Percentiles rank a stretch among this genome's conserved stretches.
phyloP scores from a whole-genome alignment of 495 filamentous ascomycete genomes.

The Tetracladium marchalianum region DNA sequence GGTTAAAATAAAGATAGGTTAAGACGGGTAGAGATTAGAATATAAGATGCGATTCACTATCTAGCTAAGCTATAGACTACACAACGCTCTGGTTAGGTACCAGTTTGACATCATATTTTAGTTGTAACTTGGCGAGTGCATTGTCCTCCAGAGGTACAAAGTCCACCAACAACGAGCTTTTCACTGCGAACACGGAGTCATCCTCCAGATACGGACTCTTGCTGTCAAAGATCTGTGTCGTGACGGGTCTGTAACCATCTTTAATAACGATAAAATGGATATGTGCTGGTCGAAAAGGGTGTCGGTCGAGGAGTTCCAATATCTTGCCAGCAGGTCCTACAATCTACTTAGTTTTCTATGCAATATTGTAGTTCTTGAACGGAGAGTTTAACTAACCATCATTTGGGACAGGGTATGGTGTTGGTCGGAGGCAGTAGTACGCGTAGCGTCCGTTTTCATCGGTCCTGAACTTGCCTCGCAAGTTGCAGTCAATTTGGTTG shows the following conservation, averaged over 20 bases:
- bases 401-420: slow-evolving; percentile 67
- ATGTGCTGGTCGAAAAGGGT: slow-evolving; percentile 76
- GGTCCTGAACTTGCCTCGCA: slow-evolving; percentile 72
- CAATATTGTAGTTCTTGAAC: slow-evolving; percentile 1
- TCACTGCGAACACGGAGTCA: slow-evolving; percentile 60
- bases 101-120: slow-evolving; percentile 54
- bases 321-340: slow-evolving; percentile 54
- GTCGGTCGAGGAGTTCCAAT: slow-evolving; percentile 62
- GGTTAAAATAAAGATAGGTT: too few relatives aligned
- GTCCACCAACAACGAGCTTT: slow-evolving; percentile 54
- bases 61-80: slow-evolving; percentile 25
- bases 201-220: slow-evolving; percentile 50
- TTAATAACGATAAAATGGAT: slow-evolving; percentile 73
- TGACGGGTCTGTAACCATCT: slow-evolving; percentile 44
- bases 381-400: slow-evolving; percentile 43
- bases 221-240: slow-evolving; percentile 55
- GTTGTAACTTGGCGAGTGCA: slow-evolving; percentile 54
- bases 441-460: slow-evolving; percentile 67
- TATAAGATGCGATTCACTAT: too few relatives aligned
- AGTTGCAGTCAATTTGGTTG: slow-evolving; percentile 67
- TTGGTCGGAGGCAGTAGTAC: slow-evolving; percentile 78
- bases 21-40: too few relatives aligned
- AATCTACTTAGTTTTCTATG: not conserved
- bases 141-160: slow-evolving; percentile 49
- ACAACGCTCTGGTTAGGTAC: slow-evolving; percentile 19